Evolutionary conservation across 106 monocot genomes (phyloP).

Genomic region (Narthecium ossifragum): DNA sequence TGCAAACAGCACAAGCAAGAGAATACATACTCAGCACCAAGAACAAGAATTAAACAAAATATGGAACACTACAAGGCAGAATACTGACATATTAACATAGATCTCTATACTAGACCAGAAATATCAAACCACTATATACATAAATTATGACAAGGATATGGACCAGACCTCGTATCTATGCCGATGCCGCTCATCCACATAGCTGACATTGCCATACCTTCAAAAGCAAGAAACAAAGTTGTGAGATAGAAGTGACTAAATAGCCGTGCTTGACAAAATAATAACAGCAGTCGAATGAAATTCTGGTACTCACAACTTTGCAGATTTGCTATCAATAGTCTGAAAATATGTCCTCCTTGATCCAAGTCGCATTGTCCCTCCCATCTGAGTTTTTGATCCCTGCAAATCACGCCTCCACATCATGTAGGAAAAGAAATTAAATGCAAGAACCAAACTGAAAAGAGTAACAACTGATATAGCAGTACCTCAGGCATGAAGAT

Average conservation of each 20-base stretch:
- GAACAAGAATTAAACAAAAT: not conserved
- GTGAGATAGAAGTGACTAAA: not conserved
- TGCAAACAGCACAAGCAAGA: slow-evolving; percentile 16
- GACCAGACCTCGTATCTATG: slow-evolving; percentile 87
- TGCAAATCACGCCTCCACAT: slow-evolving; percentile 11
- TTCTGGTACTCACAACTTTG: slow-evolving; percentile 60
- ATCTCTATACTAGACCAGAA: too few relatives aligned
- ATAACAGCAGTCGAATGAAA: not conserved
- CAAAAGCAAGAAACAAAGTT: slow-evolving; percentile 1
- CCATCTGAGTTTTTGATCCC: slow-evolving; percentile 99
- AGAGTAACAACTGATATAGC: slow-evolving; percentile 1
- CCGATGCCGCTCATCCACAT: slow-evolving; percentile 83
- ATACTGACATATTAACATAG: too few relatives aligned
- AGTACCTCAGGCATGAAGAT: slow-evolving; percentile 99
- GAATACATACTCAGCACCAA: too few relatives aligned
- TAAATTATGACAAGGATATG: too few relatives aligned
- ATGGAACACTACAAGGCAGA: not conserved
- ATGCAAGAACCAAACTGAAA: not conserved
- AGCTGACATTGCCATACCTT: slow-evolving; percentile 66
- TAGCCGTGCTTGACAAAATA: not conserved
- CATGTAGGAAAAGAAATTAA: not conserved
- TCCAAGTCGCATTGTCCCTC: slow-evolving; percentile 95
- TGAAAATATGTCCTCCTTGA: slow-evolving; percentile 74
- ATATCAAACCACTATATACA: too few relatives aligned
- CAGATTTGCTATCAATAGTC: slow-evolving; percentile 54